phyloP scores from a whole-genome alignment of 257 asterid genomes.

The Handroanthus guayacan region DNA sequence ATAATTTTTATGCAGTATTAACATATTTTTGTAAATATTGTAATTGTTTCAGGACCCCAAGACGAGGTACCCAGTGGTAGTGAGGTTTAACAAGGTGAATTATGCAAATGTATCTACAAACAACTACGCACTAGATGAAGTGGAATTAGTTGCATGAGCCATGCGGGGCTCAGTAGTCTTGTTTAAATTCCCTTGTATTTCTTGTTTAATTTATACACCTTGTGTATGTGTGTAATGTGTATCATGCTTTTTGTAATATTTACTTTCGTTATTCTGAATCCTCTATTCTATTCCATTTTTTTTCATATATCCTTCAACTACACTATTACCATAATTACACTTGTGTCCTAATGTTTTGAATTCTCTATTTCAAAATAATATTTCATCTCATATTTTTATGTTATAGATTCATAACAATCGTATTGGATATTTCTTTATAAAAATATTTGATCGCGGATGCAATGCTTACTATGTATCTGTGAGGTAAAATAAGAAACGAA shows the following conservation, averaged over 20 bases:
- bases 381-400: no score
- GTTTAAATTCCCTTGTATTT: constrained; percentile 34
- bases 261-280: background rate
- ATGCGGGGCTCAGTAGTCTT: background rate
- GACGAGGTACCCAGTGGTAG: constrained; percentile 73
- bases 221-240: constrained; percentile 26
- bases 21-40: background rate
- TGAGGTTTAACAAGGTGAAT: constrained; percentile 76
- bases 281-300: no score
- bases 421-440: no score
- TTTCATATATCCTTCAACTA: no score
- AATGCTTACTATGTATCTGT: no score
- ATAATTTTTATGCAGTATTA: background rate
- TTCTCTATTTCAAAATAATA: no score
- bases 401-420: no score
- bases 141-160: constrained; percentile 51
- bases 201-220: constrained; percentile 31
- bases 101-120: constrained; percentile 78
- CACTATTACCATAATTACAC: no score
- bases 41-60: constrained; percentile 65
- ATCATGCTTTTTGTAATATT: constrained; percentile 9
- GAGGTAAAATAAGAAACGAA: no score
- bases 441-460: no score
- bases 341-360: no score
- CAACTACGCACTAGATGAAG: constrained; percentile 80